Base-by-base conservation (phyloP, 352 stramenopile species). In the Saprolegnia diclina region DNA sequence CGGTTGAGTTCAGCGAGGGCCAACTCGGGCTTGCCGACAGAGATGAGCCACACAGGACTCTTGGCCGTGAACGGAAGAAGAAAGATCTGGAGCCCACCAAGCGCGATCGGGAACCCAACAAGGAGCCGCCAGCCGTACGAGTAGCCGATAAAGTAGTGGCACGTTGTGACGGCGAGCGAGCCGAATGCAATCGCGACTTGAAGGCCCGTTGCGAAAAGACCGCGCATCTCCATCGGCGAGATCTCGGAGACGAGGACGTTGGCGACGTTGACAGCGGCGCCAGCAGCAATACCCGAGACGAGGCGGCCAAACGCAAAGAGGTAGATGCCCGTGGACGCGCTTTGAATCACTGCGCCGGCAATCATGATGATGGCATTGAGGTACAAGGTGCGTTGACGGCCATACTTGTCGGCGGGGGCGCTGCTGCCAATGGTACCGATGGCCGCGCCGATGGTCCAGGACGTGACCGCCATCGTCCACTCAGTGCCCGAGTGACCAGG, bases 231-330 rank as follows among this genome's bases (percentile, higher is more conserved):
- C 3, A 75, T 75, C 6, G 79, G 74, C 4, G 79, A 77, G 42
- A 87, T 80, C 46, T 84, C 79, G 56, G 73, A 77, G 59, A 86
- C 79, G 63, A 82, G 82, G 14, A 74, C 72, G 38, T 74, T 73
- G 21, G 77, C 69, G 53, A 81, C 76, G 3, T 76, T 77, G 35
- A 76, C 79, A 6, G 78, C 77, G 21, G 71, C 71, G 19, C 82
- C 80, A 11, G 78, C 85, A 9, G 77, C 79, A 14, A 90, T 74
- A 19, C 81, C 81, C n/a, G 79, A 73, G 40, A 89, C 66, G 59
- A 81, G 68, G 11, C 77, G 77, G 35, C 79, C 79, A 37, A 76
- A 40, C 0, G 73, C 61, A 45, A 83, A 82, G 19, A 73, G 54
- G 44, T 74, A 81, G 29, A 84, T 46, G 57, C 75, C 69, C 0